These are phyloP conservation scores for Trichoderma sp. DNA, from an alignment of 2,329 filamentous ascomycete genomes.

Conservation along the genomic window DNA sequence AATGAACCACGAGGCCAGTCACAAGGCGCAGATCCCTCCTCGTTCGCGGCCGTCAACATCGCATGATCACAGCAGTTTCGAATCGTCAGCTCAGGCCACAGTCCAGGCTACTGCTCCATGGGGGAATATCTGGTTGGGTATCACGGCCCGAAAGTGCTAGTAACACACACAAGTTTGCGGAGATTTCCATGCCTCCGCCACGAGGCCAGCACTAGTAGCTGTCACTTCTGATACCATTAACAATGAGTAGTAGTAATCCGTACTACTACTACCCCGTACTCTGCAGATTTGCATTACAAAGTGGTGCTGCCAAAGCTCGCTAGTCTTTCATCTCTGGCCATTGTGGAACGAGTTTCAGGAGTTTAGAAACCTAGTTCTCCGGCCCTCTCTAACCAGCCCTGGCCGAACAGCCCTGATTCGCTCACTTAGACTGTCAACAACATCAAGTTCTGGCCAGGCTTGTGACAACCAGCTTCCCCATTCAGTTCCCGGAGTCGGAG, in stretches of 20 bases:
- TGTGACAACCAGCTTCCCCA: slow-evolving; percentile 8
- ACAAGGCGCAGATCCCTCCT: background rate
- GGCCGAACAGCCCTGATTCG: background rate
- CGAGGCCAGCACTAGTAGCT: background rate
- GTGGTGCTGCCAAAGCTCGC: background rate
- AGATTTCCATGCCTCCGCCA: slow-evolving; percentile 7
- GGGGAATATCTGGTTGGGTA: background rate
- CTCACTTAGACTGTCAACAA: background rate
- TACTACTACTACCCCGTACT: background rate
- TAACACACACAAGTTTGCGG: background rate
- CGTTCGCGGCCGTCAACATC: slow-evolving; percentile 11
- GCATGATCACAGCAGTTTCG: slow-evolving; percentile 1
- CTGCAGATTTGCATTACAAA: background rate
- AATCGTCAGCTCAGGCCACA: slow-evolving; percentile 13
- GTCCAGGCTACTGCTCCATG: background rate
- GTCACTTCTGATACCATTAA: background rate
- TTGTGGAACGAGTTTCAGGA: slow-evolving; percentile 24
- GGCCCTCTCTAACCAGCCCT: background rate
- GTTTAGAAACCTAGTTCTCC: background rate
- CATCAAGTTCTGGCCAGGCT: background rate
- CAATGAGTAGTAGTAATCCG: background rate
- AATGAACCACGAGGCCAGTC: background rate
- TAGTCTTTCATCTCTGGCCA: slow-evolving; percentile 13
- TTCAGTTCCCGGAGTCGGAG: slow-evolving; percentile 1
- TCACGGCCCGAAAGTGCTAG: background rate